Base-by-base conservation (phyloP, 768 basidiomycete genomes). In the Cytidiella melzeri region DNA sequence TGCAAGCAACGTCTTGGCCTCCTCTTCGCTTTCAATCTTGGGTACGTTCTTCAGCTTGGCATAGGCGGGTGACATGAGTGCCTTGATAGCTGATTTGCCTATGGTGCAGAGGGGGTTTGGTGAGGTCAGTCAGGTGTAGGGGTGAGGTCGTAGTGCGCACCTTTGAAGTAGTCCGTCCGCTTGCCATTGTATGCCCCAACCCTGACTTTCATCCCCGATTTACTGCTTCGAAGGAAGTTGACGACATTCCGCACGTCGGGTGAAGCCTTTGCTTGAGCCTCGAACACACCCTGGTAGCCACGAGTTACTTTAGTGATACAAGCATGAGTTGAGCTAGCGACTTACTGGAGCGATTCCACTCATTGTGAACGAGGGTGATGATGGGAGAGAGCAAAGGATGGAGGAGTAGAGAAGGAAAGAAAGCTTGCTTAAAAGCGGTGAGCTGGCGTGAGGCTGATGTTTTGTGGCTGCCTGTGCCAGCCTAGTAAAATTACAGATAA, bases 141-240 rank as follows among this genome's bases (percentile, higher is more conserved):
- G 18, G 44, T 9, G 36, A 34, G 9, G 37, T 12, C 5, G 11
- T 28, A 12, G 34, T 25, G 56, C 76, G 57, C 45, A 93, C 95
- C 96, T 74, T 93, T 99, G 76, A 98, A 99, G 70, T 98, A 99
- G 67, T 98, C 95, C 45, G 94, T 70, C 28, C 95, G 84, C 68
- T 95, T 96, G 20, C 95, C 95, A 58, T 91, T 91, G 61, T 97
- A 70, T 7, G 93, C 87, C 19, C 96, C 96, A 9, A 87, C 84
- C 55, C 91, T 78, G 47, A 84, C 78, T 73, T 96, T 97, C 59
- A 97, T 81, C 2, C 91, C 91, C 12, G 90, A 76, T 60, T 83
- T 84, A 57, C 87, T 84, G 56, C 87, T 84, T 40, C 96, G 82
- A 43, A 99, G 73, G 62, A 89, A 99, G 56, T 88, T 79, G 47